Base-by-base conservation (phyloP, 257 asterid genomes). In the Eustoma russellianum region DNA sequence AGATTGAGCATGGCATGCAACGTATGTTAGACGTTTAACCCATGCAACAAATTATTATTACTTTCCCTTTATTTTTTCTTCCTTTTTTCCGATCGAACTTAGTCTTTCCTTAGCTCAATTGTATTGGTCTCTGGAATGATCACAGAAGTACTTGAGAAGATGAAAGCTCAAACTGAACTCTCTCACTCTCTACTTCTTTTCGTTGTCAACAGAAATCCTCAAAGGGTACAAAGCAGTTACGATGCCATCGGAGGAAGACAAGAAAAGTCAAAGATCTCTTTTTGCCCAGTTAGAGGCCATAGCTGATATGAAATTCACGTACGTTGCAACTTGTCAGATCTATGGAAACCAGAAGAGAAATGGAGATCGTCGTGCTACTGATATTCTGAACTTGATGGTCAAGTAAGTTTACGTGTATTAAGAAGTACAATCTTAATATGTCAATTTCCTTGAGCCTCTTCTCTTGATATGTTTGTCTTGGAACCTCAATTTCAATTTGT, bases 351-450 rank as follows among this genome's bases (percentile, higher is more conserved):
- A 92, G 77, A 92, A 92, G 73, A 66, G 97, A 7, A 82, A 81
- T 67, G 95, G 97, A 52, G 98, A 92, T 78, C 95, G 98, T 13
- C 97, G 88, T 57, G 97, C 98, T 53, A 92, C 98, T 24, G 98
- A 92, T 70, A 92, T 92, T 73, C 70, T 92, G 63, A 92, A 92
- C 71, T 78, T 92, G 77, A 80, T 92, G 98, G 98, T 92, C 59
- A 87, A 92, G 98, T 92, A 81, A 70, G 98, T 80, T 68, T 57
- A 43, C 12, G 30, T 55, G 50, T 55, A 34, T 30, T 6, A 17
- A 40, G 17, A 41, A 44, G 41, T n/a, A 33, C 48, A 47, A 30
- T 55, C 17, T 41, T 35, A 13, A 18, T 5, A 24, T 41, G 51
- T 17, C 28, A 19, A 28, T 43, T 61, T 43, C 40, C 33, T 43